Percentiles rank a stretch among this genome's conserved stretches.
Evolutionary conservation across 371 early-diverging fungal genomes (phyloP).

Genomic region (Mucor circinelloides): DNA sequence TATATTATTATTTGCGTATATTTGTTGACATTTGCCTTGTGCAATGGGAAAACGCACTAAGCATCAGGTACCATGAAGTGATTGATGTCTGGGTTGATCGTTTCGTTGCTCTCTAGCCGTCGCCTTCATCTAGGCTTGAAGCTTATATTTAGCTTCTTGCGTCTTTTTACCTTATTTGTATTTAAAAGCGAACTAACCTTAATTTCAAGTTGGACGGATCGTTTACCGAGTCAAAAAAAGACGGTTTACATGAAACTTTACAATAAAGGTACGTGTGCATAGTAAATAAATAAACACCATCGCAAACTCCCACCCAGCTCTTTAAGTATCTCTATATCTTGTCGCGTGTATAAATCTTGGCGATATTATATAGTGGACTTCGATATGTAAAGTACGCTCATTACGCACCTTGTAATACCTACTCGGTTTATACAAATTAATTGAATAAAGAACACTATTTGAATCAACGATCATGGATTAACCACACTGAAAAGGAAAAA

Average conservation of each 20-base stretch:
- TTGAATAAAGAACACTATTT: not conserved
- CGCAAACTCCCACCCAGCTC: not conserved
- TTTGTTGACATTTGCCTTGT: not conserved
- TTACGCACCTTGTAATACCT: not conserved
- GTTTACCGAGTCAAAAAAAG: not conserved
- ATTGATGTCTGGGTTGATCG: not conserved
- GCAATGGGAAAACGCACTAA: not conserved
- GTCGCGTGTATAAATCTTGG: not conserved
- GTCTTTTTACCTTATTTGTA: not conserved
- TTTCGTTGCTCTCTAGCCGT: not conserved
- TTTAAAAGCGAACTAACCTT: not conserved
- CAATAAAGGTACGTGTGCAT: not conserved
- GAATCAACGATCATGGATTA: not conserved
- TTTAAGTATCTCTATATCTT: not conserved
- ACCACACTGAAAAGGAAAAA: not conserved
- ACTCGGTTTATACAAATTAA: constrained; percentile 3
- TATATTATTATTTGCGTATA: not conserved
- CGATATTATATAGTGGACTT: not conserved
- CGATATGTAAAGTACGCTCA: not conserved
- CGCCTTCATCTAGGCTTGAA: not conserved
- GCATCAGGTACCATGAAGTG: not conserved
- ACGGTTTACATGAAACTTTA: not conserved
- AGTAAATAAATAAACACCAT: not conserved
- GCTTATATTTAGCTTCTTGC: not conserved
- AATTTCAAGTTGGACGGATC: not conserved